Base-by-base conservation (phyloP, 306 rosid species). In the Citrullus colocynthis region DNA sequence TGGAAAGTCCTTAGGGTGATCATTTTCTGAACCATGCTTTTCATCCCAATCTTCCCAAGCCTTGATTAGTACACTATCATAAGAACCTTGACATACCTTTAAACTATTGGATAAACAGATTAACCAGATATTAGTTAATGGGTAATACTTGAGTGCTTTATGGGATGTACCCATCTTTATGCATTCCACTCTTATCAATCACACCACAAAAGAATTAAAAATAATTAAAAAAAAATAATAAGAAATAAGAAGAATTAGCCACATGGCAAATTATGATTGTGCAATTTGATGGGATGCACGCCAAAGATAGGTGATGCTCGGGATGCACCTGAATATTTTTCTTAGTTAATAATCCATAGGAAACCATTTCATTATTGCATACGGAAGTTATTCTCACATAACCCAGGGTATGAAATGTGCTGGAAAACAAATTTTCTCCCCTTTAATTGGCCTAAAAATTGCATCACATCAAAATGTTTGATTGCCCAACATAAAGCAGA, bases 41-140 rank as follows among this genome's bases (percentile, higher is more conserved):
- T 85, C 88, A 81, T 92, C 93, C 97, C 97, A 92, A 72, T 80
- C 84, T 82, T 92, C 96, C 99, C 99, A 92, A 59, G 97, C 91
- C 82, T 73, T 87, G 82, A 89, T 84, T 77, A 95, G 85, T 34
- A 85, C 78, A 51, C 79, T 49, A 37, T 92, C 91, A 86, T 95
- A 95, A 48, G 88, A 60, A 80, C 99, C 93, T 87, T 89, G 92
- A 73, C 99, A 95, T 54, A 95, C 97, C 79, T 79, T 80, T 85
- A 88, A 88, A 83, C 98, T 95, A 80, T 74, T 61, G 52, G 73
- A 66, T 52, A 82, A 61, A 80, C 77, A 80, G 58, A 80, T 78
- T 71, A 30, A 5, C 44, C 4, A 73, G 61, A 51, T 73, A 73
- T 51, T 73, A 73, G 28, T 49, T 24, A 24, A 24, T 24, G 28